A percentile compares a stretch with the other conserved stretches of the same genome.
Evolutionary conservation across 805 yeast species (phyloP).

Genomic region (Middelhovenomyces tepae): DNA sequence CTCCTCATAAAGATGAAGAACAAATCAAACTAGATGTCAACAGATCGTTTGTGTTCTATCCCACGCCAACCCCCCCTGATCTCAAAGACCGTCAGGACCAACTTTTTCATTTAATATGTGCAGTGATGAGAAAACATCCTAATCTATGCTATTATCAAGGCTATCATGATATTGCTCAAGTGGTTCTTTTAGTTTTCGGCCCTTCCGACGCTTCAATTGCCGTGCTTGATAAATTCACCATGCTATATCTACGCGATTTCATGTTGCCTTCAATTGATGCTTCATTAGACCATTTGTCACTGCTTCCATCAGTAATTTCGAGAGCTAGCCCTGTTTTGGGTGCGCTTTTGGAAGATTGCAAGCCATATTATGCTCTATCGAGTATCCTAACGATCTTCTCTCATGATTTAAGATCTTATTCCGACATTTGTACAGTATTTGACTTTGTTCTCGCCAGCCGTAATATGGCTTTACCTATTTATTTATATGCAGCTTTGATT

Average conservation of each 20-base stretch:
- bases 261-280: constrained; percentile 66
- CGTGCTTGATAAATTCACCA: constrained; percentile 47
- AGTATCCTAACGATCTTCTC: constrained; percentile 69
- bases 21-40: constrained; percentile 75
- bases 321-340: constrained; percentile 39
- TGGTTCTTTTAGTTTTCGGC: constrained; percentile 48
- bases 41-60: constrained; percentile 50
- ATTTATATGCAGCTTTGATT: constrained; percentile 50
- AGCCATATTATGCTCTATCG: constrained; percentile 65
- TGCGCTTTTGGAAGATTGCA: constrained; percentile 31
- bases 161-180: constrained; percentile 75
- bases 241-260: constrained; percentile 68
- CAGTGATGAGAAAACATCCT: constrained; percentile 54
- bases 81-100: constrained; percentile 30
- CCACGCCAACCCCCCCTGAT: constrained; percentile 18
- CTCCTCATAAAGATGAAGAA: constrained; percentile 58
- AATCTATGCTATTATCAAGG: constrained; percentile 80
- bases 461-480: constrained; percentile 46
- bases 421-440: constrained; percentile 51
- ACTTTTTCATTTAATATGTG: constrained; percentile 38
- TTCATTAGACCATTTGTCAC: constrained; percentile 52
- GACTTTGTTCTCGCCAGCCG: constrained; percentile 54
- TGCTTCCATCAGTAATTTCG: constrained; percentile 57
- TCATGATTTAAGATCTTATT: constrained; percentile 51
- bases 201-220: constrained; percentile 22